Percentiles rank a stretch among this genome's conserved stretches.
phyloP scores from a whole-genome alignment of 352 stramenopile species.

The Globisporangium acanthophoron region DNA sequence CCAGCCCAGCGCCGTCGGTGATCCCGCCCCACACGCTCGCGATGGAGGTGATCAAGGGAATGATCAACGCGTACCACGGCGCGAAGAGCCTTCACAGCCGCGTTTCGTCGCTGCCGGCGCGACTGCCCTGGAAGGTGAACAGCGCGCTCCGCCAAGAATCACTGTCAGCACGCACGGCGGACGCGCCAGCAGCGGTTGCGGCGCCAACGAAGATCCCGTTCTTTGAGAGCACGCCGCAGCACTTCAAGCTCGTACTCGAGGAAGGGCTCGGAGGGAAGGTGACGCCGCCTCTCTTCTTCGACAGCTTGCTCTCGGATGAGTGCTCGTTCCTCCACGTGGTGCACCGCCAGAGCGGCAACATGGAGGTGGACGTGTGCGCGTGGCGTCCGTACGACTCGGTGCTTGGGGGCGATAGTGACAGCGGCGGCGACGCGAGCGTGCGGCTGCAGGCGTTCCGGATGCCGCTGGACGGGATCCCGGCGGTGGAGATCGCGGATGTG shows the following conservation, averaged over 20 bases:
- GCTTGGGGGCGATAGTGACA: slow-evolving; percentile 4
- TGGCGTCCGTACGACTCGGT: slow-evolving; percentile 25
- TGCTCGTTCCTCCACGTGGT: slow-evolving; percentile 40
- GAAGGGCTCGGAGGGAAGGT: slow-evolving; percentile 36
- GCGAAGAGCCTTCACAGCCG: slow-evolving; percentile 20
- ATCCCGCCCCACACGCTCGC: slow-evolving; percentile 33
- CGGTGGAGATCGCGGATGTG: slow-evolving; percentile 36
- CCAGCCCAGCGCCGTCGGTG: neutral
- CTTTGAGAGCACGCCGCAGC: slow-evolving; percentile 36
- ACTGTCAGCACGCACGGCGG: neutral
- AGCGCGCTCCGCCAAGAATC: neutral
- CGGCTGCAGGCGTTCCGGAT: slow-evolving; percentile 58
- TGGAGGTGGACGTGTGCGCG: slow-evolving; percentile 57
- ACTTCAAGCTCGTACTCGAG: slow-evolving; percentile 44
- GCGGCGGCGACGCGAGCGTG: slow-evolving; percentile 10
- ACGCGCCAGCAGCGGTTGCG: neutral
- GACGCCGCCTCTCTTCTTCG: slow-evolving; percentile 46
- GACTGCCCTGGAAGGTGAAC: slow-evolving; percentile 40
- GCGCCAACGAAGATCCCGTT: slow-evolving; percentile 29
- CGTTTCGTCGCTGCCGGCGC: slow-evolving; percentile 27
- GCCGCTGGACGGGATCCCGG: slow-evolving; percentile 40
- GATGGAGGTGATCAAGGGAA: slow-evolving; percentile 46
- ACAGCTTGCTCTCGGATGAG: slow-evolving; percentile 48
- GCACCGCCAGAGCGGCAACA: slow-evolving; percentile 34
- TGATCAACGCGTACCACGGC: slow-evolving; percentile 32